phyloP scores from a whole-genome alignment of 257 asterid genomes.

The Ilex asprella region DNA sequence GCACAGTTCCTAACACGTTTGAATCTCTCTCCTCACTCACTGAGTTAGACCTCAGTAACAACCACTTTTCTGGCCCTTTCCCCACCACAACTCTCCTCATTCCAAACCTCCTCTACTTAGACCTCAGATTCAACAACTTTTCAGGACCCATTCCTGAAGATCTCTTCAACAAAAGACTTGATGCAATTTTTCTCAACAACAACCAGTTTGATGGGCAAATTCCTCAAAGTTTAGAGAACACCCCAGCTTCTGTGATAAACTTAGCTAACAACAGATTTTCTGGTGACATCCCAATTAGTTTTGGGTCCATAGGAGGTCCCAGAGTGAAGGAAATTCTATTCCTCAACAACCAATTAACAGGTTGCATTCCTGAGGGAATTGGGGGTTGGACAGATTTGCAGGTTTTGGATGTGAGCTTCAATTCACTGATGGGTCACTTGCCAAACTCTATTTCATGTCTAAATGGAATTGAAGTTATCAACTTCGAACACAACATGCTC shows the following conservation, averaged over 20 bases:
- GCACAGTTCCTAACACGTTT: not conserved
- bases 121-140: conserved; percentile 1
- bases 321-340: not conserved
- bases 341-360: not conserved
- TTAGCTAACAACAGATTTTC: not conserved
- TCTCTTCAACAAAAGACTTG: not conserved
- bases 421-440: not conserved
- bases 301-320: not conserved
- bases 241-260: not conserved
- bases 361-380: conserved; percentile 1
- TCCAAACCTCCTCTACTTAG: not conserved
- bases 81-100: not conserved
- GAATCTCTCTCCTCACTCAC: not conserved
- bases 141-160: conserved; percentile 2
- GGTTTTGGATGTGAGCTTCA: conserved; percentile 2
- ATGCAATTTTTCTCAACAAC: not conserved
- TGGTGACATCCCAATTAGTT: not conserved
- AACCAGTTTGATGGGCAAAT: not conserved
- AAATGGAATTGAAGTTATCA: not conserved
- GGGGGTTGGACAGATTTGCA: not conserved
- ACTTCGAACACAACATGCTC: not conserved
- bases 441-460: not conserved
- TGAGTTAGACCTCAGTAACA: conserved; percentile 3
- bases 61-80: not conserved
- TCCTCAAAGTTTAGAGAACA: not conserved